Percentiles rank a stretch among this genome's conserved stretches.
These are phyloP conservation scores for Hypoxylon rickii DNA, from an alignment of 495 filamentous ascomycete genomes.

Conservation along the genomic window DNA sequence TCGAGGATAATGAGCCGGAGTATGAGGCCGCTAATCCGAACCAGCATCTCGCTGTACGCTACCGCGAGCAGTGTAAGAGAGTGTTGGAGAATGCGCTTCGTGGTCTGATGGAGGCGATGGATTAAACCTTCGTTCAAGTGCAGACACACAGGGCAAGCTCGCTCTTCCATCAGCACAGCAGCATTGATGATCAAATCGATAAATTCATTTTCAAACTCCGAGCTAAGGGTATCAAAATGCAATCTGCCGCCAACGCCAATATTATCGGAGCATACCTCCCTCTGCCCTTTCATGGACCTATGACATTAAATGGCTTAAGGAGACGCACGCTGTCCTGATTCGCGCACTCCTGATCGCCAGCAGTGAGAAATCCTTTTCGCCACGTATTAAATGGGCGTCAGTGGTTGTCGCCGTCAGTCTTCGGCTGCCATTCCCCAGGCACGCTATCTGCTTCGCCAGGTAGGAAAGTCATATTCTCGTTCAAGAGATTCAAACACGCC, in stretches of 20 bases:
- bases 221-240: conserved; percentile 37
- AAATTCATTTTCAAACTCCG: conserved; percentile 32
- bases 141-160: neutral
- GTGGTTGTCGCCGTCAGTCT: neutral
- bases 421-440: conserved; percentile 10
- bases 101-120: conserved; percentile 24
- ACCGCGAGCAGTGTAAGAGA: conserved; percentile 46
- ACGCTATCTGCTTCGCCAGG: conserved; percentile 39
- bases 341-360: neutral
- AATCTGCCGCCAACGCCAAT: conserved; percentile 31
- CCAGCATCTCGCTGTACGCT: conserved; percentile 46
- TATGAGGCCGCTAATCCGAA: conserved; percentile 43
- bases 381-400: no score
- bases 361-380: no score
- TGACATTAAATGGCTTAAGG: neutral
- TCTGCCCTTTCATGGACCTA: neutral
- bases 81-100: conserved; percentile 43
- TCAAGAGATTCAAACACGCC: conserved; percentile 48
- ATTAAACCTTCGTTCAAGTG: conserved; percentile 10
- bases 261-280: conserved; percentile 7
- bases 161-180: no score
- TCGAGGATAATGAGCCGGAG: conserved; percentile 36
- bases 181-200: conserved; percentile 19
- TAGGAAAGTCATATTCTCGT: conserved; percentile 49
- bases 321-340: conserved; percentile 1